These are phyloP conservation scores for Acrocalymma vagum DNA, from an alignment of 2,329 filamentous ascomycete genomes.

Conservation along the genomic window DNA sequence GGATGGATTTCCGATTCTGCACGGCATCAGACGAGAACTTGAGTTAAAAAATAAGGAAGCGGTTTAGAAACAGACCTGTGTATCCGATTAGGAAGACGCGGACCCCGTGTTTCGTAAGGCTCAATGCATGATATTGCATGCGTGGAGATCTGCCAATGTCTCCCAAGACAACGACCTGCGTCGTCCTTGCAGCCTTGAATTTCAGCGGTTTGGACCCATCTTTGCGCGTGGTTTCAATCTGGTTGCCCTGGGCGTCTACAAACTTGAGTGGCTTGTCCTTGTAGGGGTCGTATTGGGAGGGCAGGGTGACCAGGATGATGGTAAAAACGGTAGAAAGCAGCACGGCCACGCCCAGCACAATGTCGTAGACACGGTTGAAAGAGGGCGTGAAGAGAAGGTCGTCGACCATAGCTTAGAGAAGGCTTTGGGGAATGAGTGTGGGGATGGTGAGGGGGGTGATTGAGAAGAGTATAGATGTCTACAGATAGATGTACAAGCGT, in stretches of 20 bases:
- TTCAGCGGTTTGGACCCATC: slow-evolving; percentile 28
- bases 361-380: slow-evolving; percentile 38
- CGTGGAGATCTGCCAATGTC: slow-evolving; percentile 95
- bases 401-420: slow-evolving; percentile 28
- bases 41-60: neutral
- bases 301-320: slow-evolving; percentile 61
- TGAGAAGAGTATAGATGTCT: too few species aligned
- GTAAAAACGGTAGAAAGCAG: slow-evolving; percentile 57
- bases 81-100: slow-evolving; percentile 89
- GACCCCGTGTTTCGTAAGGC: slow-evolving; percentile 83
- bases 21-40: slow-evolving; percentile 1
- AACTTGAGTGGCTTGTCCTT: slow-evolving; percentile 33
- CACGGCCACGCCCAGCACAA: slow-evolving; percentile 51
- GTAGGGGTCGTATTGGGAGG: slow-evolving; percentile 59
- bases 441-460: slow-evolving; percentile 17
- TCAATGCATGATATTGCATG: slow-evolving; percentile 98
- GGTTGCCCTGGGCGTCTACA: slow-evolving; percentile 34
- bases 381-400: slow-evolving; percentile 41
- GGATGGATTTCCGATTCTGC: slow-evolving; percentile 83
- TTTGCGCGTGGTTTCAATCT: slow-evolving; percentile 23
- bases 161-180: slow-evolving; percentile 90
- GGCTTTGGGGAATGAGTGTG: slow-evolving; percentile 15
- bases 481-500: too few species aligned
- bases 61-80: slow-evolving; percentile 65
- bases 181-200: slow-evolving; percentile 55